A percentile compares a stretch with the other conserved stretches of the same genome.
These are phyloP conservation scores for Paramyrothecium roridum DNA, from an alignment of 2,329 filamentous ascomycete genomes.

Conservation along the genomic window DNA sequence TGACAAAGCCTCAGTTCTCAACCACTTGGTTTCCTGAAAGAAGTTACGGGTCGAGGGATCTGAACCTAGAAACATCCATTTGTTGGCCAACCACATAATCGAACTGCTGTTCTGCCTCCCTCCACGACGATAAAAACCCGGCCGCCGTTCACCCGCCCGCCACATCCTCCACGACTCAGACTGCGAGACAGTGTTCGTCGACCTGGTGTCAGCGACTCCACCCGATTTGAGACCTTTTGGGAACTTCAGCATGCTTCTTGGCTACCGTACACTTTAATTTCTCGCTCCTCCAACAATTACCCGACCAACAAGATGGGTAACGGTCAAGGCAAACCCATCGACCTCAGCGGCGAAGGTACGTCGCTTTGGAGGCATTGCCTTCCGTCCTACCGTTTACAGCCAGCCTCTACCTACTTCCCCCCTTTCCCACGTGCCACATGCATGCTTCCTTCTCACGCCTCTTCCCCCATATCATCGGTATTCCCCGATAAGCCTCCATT, in stretches of 20 bases:
- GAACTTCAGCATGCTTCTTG: slow-evolving; percentile 14
- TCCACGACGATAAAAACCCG: too few relatives aligned
- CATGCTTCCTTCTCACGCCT: slow-evolving; percentile 10
- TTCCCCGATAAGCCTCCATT: background rate
- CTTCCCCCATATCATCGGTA: slow-evolving; percentile 8
- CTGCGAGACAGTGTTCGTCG: background rate
- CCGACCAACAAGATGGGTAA: slow-evolving; percentile 70
- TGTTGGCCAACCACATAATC: too few relatives aligned
- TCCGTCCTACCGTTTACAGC: slow-evolving; percentile 5
- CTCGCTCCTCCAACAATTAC: slow-evolving; percentile 16
- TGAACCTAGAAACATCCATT: too few relatives aligned
- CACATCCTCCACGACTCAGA: background rate
- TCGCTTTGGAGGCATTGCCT: background rate
- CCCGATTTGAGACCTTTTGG: background rate
- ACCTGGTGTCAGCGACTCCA: background rate
- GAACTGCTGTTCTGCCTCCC: too few relatives aligned
- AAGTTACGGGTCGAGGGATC: too few relatives aligned
- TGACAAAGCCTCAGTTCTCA: too few relatives aligned
- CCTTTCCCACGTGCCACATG: slow-evolving; percentile 15
- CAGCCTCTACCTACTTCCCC: slow-evolving; percentile 1
- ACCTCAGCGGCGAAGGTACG: slow-evolving; percentile 87
- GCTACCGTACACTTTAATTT: slow-evolving; percentile 16
- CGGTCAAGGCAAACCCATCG: slow-evolving; percentile 88
- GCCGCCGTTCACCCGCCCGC: background rate
- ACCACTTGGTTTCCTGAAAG: too few relatives aligned